Base-by-base conservation (phyloP, 202 grass and related monocot genomes). In the Zizania palustris region DNA sequence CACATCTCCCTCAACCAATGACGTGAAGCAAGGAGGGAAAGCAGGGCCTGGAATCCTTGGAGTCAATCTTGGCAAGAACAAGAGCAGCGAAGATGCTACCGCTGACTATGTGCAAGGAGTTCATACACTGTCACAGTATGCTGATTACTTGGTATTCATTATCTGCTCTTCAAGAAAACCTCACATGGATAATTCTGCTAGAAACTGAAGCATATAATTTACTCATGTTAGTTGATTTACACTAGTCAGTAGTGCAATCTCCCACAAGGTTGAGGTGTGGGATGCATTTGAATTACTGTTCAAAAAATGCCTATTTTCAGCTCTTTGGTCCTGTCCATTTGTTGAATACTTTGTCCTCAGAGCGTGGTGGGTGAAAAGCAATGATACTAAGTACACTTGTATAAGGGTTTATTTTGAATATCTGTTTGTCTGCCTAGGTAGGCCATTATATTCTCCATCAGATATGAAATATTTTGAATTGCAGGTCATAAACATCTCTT, bases 101-200 rank as follows among this genome's bases (percentile, higher is more conserved):
- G 85, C 91, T 83, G 92, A 99, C 74, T 99, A 96, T 14, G 92
- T 99, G 60, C 92, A 99, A 93, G 96, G 96, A 74, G 85, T 99
- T 78, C 96, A 99, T 93, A 95, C 90, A 12, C 89, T 99, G 74
- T 99, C 96, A 11, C 96, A 99, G 45, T 99, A 99, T 90, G 96
- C 92, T 65, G 92, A 99, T 83, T 99, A 99, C 84, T 63, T 99
- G 92, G 96, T 99, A 86, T 78, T 19, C 63, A 28, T 82, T 54
- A 22, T 80, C 75, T 44, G 35, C 3, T 8, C 34, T 71, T 73
- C 63, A 69, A 70, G 8, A 55, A 81, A 63, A 50, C 36, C 62
- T 63, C 35, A 82, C 28, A 59, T 66, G 22, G 36, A 22, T 70
- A 21, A 5, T 13, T n/a, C 13, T 14, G 4, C 76, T 81, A 71